Evolutionary conservation across 345 rosid genomes (phyloP).

Genomic region (Salix dunnii): DNA sequence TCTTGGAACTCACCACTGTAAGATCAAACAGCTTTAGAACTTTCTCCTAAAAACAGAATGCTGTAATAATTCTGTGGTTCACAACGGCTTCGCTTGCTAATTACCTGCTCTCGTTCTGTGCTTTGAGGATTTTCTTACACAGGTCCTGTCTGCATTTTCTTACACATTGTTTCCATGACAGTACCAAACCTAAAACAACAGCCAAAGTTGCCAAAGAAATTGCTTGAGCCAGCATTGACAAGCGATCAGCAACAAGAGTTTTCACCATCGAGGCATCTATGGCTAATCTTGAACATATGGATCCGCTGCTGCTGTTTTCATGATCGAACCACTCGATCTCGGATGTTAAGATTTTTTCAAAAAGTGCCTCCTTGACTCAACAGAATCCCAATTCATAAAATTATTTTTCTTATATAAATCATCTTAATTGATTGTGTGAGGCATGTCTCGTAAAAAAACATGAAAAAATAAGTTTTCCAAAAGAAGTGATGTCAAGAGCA

Average conservation of each 20-base stretch:
- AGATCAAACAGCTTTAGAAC: constrained; percentile 15
- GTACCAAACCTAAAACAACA: constrained; percentile 11
- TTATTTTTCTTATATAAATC: too few species aligned
- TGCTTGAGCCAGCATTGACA: constrained; percentile 32
- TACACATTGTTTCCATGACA: constrained; percentile 36
- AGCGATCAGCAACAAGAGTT: constrained; percentile 22
- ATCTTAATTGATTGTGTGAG: too few species aligned
- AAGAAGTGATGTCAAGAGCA: too few species aligned
- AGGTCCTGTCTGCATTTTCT: too few species aligned
- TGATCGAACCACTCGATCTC: constrained; percentile 41
- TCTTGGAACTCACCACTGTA: constrained; percentile 13
- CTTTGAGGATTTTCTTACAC: constrained; percentile 29
- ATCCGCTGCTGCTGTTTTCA: constrained; percentile 31
- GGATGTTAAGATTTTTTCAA: constrained; percentile 25
- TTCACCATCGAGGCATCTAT: constrained; percentile 29
- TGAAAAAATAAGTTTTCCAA: too few species aligned
- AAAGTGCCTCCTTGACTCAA: constrained; percentile 23
- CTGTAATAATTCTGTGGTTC: not conserved
- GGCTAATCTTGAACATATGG: constrained; percentile 30
- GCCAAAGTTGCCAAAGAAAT: constrained; percentile 19
- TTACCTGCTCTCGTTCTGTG: constrained; percentile 26
- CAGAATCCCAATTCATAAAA: too few species aligned
- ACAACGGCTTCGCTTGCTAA: constrained; percentile 33
- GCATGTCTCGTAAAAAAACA: too few species aligned
- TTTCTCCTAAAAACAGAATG: not conserved